Conservation (phyloP, 2,329 filamentous ascomycete species). For the Penicillium digitatum region DNA sequence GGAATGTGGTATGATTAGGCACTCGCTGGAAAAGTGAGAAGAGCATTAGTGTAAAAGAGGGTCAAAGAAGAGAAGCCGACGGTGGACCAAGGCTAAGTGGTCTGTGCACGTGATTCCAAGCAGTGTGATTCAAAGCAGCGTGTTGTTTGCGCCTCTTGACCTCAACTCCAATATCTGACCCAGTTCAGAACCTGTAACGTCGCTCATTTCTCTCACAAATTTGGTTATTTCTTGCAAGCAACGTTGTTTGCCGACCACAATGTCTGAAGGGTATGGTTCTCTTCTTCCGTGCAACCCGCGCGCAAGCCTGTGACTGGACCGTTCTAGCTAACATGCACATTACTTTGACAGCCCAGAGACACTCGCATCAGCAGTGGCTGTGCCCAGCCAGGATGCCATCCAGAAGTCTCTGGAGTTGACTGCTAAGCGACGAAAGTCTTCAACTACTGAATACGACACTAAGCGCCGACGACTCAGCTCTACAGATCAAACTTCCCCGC, state of each 20-base stretch:
- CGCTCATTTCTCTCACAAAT: not conserved
- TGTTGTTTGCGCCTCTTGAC: not conserved
- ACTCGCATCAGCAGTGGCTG: constrained; percentile 53
- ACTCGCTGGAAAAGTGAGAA: not conserved
- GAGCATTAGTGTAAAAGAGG: not conserved
- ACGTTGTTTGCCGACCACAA: not conserved
- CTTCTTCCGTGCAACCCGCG: not conserved
- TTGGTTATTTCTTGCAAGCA: not conserved
- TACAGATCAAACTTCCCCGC: constrained; percentile 26
- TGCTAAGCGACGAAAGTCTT: constrained; percentile 55
- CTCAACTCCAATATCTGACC: not conserved
- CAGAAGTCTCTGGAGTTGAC: constrained; percentile 31
- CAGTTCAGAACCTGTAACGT: not conserved
- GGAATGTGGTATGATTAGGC: not conserved
- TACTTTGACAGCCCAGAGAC: constrained; percentile 17
- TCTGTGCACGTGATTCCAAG: constrained; percentile 24
- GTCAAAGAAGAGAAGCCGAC: not conserved
- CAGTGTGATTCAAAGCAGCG: constrained; percentile 12
- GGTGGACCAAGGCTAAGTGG: constrained; percentile 8
- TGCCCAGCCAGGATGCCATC: constrained; percentile 44
- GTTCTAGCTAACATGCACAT: constrained; percentile 4
- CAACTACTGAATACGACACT: constrained; percentile 45
- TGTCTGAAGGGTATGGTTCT: constrained; percentile 25
- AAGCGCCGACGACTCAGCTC: constrained; percentile 53
- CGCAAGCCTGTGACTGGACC: constrained; percentile 4